Evolutionary conservation across 129 eudicot genomes (phyloP).

Genomic region (Logfia minima): DNA sequence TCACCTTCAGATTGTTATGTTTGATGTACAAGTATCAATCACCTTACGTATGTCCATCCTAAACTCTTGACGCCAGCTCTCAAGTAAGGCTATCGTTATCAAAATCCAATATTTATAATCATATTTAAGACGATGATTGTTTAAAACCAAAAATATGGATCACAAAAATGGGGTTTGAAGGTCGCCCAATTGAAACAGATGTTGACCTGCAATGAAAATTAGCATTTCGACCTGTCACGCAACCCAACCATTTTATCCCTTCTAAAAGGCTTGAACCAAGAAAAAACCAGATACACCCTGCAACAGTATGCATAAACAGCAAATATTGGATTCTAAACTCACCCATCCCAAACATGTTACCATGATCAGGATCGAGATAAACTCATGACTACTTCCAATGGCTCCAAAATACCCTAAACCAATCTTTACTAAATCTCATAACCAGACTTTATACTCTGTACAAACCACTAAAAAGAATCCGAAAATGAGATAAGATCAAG

Average conservation of each 20-base stretch:
- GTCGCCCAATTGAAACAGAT: background rate
- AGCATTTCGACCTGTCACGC: background rate
- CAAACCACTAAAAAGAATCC: slow-evolving; percentile 28
- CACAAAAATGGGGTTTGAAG: background rate
- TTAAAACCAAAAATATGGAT: background rate
- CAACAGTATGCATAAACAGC: slow-evolving; percentile 14
- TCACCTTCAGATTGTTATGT: no score
- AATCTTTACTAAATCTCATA: slow-evolving; percentile 21
- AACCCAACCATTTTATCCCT: background rate
- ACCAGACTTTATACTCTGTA: slow-evolving; percentile 31
- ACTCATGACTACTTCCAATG: background rate
- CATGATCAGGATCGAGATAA: background rate
- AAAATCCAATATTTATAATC: no score
- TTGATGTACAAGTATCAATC: no score
- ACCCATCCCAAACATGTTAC: background rate
- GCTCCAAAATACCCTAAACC: slow-evolving; percentile 18
- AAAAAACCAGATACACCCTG: background rate
- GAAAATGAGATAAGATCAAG: slow-evolving; percentile 1
- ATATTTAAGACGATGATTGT: background rate
- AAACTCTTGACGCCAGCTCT: background rate
- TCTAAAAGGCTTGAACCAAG: slow-evolving; percentile 1
- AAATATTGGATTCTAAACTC: slow-evolving; percentile 12
- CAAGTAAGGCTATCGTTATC: background rate
- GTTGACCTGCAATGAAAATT: background rate
- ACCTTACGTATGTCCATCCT: no score